Base-by-base conservation (phyloP, 139 green algal genomes). In the Tetraselmis striata region DNA sequence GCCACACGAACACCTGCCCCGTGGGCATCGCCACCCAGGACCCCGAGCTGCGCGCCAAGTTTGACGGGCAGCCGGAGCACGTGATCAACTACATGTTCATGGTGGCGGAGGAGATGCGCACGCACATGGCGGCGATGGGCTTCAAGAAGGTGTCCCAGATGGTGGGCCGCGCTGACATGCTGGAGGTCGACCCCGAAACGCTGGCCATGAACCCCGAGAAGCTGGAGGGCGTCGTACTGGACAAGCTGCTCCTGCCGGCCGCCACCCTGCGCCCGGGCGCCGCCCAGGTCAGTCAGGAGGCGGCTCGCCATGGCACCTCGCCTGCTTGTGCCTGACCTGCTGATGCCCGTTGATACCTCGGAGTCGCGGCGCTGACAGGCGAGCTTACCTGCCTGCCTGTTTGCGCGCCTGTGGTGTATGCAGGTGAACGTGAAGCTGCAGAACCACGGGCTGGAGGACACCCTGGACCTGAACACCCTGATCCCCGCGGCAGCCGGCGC, bases 1-100 rank as follows among this genome's bases (percentile, higher is more conserved):
- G 95, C 90, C 95, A 98, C 90, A 98, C 94, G 82, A 98, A 98
- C 91, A 97, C 93, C 1, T 98, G 95, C 90, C 95, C 95, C 28
- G 95, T 98, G n/a, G 95, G 95, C 82, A 93, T 98, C 30, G 94
- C 94, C 77, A 98, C 94, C 1, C 91, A 98, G 92, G 95, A 98
- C 90, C 95, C 96, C n/a, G 92, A 94, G 85, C 93, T 98, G 77
- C 90, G 95, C 27, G 95, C 93, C 85, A 98, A 98, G 94, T 98
- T 98, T 86, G 87, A 85, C 5, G 95, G 95, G 2, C 79, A 98
- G 90, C 93, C 95, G 1, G 95, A 98, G 88, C 85, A 97, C 81
- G 95, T 98, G 30, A 95, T 98, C 87, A 98, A 98, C 88, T 98
- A 90, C 89, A 90, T 98, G 59, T 98, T 98, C 90, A 95, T 98